Evolutionary conservation across 306 rosid genomes (phyloP).

Genomic region (Calophaca sinica): DNA sequence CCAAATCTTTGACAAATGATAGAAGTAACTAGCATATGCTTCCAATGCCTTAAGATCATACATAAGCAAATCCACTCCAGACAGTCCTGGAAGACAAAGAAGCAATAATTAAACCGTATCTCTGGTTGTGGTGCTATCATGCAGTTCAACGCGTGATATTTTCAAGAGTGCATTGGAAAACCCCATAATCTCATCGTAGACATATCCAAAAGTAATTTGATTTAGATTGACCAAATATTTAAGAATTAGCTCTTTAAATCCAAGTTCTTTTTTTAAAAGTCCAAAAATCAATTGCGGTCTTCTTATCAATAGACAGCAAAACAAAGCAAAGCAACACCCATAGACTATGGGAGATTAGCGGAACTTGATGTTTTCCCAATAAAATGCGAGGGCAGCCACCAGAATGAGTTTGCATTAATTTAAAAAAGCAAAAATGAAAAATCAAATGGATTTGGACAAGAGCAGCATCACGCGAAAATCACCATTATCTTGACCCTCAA

Average conservation of each 20-base stretch:
- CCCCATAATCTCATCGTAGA: neutral
- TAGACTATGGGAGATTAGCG: neutral
- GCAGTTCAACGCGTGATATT: neutral
- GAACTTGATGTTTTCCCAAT: neutral
- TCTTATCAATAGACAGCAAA: conserved; percentile 25
- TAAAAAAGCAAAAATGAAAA: neutral
- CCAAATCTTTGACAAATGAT: conserved; percentile 74
- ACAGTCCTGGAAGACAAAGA: conserved; percentile 58
- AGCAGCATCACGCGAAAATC: conserved; percentile 2
- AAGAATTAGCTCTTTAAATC: neutral
- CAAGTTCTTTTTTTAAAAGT: neutral
- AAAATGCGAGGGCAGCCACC: conserved; percentile 2
- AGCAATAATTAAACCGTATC: neutral
- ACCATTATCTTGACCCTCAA: neutral
- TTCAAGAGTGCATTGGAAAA: conserved; percentile 10
- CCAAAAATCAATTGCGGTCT: neutral
- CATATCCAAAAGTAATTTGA: neutral
- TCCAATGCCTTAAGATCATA: conserved; percentile 88
- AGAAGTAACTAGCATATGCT: conserved; percentile 77
- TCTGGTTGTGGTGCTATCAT: neutral
- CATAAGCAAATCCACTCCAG: conserved; percentile 80
- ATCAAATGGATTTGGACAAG: neutral
- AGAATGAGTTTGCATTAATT: neutral
- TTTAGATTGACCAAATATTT: neutral
- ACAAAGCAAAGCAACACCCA: conserved; percentile 3